Conservation (phyloP, 1,284 basidiomycete species). For the Boletus smithii region DNA sequence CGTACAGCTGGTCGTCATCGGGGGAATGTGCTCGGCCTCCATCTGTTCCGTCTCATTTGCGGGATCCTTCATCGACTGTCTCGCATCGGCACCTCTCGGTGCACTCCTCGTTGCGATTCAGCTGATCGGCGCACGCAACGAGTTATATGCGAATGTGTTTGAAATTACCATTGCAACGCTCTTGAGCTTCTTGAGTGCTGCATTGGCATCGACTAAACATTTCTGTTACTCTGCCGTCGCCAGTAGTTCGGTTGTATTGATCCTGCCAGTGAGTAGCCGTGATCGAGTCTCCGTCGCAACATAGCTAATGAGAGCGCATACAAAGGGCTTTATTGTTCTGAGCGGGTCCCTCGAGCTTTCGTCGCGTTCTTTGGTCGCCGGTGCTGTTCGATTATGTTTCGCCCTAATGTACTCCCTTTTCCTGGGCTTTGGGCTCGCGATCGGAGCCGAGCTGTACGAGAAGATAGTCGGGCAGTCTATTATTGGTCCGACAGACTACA, state of each 20-base stretch:
- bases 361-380: conserved; percentile 75
- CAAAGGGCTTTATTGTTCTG: conserved; percentile 73
- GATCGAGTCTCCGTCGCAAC: neutral
- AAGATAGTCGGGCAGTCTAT: conserved; percentile 48
- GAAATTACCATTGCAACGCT: conserved; percentile 81
- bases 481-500: conserved; percentile 57
- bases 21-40: conserved; percentile 77
- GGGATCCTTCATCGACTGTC: conserved; percentile 78
- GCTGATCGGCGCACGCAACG: conserved; percentile 69
- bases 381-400: conserved; percentile 84
- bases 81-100: conserved; percentile 77
- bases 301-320: conserved; percentile 10
- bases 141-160: conserved; percentile 84
- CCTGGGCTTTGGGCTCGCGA: conserved; percentile 81
- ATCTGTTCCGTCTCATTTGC: conserved; percentile 74
- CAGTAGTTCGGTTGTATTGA: conserved; percentile 82
- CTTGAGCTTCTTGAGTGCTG: conserved; percentile 81
- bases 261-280: conserved; percentile 63
- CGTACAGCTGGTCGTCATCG: conserved; percentile 70
- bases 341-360: conserved; percentile 80
- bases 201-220: conserved; percentile 62
- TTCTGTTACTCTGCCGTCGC: conserved; percentile 89
- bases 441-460: conserved; percentile 68
- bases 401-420: conserved; percentile 78
- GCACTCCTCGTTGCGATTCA: conserved; percentile 78